Conservation (phyloP, 768 basidiomycete genomes). For the Goffeauzyma gilvescens region DNA sequence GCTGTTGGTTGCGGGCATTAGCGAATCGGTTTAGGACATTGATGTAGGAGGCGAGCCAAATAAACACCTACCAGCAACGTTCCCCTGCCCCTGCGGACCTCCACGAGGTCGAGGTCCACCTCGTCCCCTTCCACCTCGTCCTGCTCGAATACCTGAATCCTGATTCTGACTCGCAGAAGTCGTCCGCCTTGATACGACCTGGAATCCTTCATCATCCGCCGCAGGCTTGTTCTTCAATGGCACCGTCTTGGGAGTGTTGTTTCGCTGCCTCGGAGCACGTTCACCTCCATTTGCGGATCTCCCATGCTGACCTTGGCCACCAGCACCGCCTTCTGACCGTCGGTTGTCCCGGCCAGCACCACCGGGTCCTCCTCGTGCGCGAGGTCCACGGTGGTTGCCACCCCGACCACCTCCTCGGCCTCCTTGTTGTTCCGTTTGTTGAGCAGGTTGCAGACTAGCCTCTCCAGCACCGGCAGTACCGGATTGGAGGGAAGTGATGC, state of each 20-base stretch:
- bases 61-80: no score
- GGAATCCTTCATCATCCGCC: constrained; percentile 8
- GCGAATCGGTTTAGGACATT: no score
- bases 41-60: no score
- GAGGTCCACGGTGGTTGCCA: not conserved
- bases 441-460: not conserved
- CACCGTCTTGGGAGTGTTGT: not conserved
- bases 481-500: not conserved
- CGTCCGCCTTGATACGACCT: constrained; percentile 5
- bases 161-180: not conserved
- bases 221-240: not conserved
- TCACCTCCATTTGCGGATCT: not conserved
- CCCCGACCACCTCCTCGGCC: not conserved
- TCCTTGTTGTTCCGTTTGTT: not conserved
- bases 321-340: not conserved
- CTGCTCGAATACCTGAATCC: no score
- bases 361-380: not conserved
- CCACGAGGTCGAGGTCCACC: no score
- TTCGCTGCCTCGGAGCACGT: not conserved
- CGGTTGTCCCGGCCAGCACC: not conserved
- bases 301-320: not conserved
- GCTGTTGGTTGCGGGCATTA: no score
- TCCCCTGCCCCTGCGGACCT: no score
- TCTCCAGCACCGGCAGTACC: not conserved
- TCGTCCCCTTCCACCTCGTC: no score